Evolutionary conservation across 1,284 basidiomycete genomes (phyloP), one percentile per base, ranked within the genome.

Genomic region (Inonotus hispidus): DNA sequence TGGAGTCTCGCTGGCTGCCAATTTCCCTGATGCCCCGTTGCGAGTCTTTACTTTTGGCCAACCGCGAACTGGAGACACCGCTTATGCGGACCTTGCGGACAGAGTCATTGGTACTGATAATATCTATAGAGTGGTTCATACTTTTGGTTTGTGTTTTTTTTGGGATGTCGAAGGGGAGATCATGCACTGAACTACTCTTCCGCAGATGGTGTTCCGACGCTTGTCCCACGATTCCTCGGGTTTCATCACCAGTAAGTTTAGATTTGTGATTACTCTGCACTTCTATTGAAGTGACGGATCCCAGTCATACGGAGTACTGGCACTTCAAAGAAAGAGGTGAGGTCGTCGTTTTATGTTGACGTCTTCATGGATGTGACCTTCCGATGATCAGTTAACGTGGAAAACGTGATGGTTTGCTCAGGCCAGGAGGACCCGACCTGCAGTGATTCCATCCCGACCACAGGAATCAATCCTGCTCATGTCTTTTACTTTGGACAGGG

Each of bases 11-110:
- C 54, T 82, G 25, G 71, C 75, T 64, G 68, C 72, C 55, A 75
- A 74, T 38, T 78, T 78, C 65, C 74, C 73, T 0, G 68, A 68
- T 16, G 68, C 54, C 75, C 61, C 68, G 52, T 68, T 77, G 23
- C 69, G 72, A 39, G 72, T 74, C 11, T 80, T 79, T 66, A 79
- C 79, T 0, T 81, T 79, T 61, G 80, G 80, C 0, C 73, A 79
- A 46, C 80, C 80, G 10, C 67, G 80, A 47, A 72, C 73, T 11
- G 79, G 79, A 69, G 81, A 82, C 63, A 67, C 71, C 57, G 66
- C 65, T 14, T 81, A 78, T 58, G 75, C 80, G 0, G 68, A 73
- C 1, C 68, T 75, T 13, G 75, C 76, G 1, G 78, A 79, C 55
- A 63, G 65, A 3, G 50, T 63, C 23, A 64, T 81, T n/a, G 77